Evolutionary conservation across 164 flowering plant genomes (phyloP).

Genomic region (Dillenia suffruticosa): DNA sequence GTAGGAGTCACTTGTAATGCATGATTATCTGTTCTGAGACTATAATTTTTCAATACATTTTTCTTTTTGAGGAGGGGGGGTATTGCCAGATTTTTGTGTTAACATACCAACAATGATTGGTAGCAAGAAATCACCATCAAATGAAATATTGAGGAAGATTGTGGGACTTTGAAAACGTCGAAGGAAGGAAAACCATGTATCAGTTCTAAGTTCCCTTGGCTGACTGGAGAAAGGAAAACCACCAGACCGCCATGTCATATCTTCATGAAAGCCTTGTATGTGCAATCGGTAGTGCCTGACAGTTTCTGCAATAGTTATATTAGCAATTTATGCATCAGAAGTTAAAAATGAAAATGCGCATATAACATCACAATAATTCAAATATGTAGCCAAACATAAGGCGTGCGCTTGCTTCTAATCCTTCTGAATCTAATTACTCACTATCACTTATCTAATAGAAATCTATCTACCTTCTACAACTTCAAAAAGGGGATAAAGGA

Average conservation of each 20-base stretch:
- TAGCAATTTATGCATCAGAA: neutral
- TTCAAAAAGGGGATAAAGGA: no score
- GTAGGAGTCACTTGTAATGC: neutral
- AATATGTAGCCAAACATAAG: neutral
- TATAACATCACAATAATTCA: neutral
- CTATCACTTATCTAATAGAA: no score
- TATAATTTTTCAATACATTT: neutral
- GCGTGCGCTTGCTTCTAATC: neutral
- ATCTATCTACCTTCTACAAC: no score
- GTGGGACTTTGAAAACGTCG: constrained; percentile 59
- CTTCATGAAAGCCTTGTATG: constrained; percentile 44
- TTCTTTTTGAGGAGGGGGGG: no score
- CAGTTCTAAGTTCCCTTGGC: constrained; percentile 19
- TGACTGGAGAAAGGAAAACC: constrained; percentile 24
- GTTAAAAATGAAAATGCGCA: neutral
- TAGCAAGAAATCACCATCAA: constrained; percentile 65
- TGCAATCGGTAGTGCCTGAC: constrained; percentile 42
- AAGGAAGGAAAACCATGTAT: constrained; percentile 39
- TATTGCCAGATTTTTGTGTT: neutral
- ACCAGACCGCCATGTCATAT: constrained; percentile 28
- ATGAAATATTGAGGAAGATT: constrained; percentile 71
- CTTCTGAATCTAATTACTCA: neutral
- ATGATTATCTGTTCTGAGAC: constrained; percentile 1
- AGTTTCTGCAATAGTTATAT: constrained; percentile 53
- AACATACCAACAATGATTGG: constrained; percentile 70